Evolutionary conservation across 345 rosid genomes (phyloP).

Genomic region (Pistacia atlantica): DNA sequence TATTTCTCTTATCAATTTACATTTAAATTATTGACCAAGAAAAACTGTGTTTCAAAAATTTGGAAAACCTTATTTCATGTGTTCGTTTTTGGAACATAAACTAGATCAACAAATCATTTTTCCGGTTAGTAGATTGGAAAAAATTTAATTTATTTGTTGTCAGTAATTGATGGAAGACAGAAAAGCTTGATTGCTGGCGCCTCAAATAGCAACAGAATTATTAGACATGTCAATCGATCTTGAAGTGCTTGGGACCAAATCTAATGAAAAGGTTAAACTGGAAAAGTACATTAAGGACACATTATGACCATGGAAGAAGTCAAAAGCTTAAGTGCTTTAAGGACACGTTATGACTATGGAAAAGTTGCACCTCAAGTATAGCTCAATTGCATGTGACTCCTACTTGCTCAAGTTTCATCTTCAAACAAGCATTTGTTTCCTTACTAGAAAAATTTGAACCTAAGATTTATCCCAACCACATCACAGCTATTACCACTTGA

Average conservation of each 20-base stretch:
- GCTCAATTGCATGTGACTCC: background rate
- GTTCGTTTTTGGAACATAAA: background rate
- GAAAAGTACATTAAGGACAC: too few species aligned
- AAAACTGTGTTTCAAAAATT: background rate
- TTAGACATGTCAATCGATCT: background rate
- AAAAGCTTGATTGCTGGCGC: background rate
- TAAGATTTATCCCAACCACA: background rate
- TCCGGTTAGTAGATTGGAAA: background rate
- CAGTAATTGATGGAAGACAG: background rate
- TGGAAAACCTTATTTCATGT: background rate
- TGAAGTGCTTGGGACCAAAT: background rate
- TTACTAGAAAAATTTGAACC: background rate
- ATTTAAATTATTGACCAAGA: constrained; percentile 1
- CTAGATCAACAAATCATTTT: background rate
- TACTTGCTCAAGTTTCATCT: too few species aligned
- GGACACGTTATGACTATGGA: background rate
- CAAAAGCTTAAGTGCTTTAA: background rate
- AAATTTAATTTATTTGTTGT: background rate
- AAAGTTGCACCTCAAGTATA: too few species aligned
- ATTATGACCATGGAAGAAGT: too few species aligned
- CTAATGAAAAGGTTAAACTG: background rate
- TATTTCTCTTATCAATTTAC: background rate
- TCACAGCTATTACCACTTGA: background rate
- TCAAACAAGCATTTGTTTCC: background rate
- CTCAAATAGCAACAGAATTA: background rate